A percentile compares a stretch with the other conserved stretches of the same genome.
Evolutionary conservation across 305 asterid species (phyloP).

Genomic region (Fraxinus xanthoxyloides): DNA sequence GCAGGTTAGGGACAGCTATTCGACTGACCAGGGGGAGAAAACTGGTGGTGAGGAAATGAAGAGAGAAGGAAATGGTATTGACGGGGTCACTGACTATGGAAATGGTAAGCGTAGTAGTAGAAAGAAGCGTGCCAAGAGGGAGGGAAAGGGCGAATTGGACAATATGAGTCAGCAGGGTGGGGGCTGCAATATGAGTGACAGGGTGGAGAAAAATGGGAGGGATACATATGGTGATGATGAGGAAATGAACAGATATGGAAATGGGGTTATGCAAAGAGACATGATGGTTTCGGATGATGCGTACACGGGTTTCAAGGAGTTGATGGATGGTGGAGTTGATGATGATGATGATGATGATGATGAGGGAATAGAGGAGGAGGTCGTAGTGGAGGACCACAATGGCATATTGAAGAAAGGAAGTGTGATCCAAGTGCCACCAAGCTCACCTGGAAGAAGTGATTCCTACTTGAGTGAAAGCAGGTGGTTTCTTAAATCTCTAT

Average conservation of each 20-base stretch:
- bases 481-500: conserved; percentile 28
- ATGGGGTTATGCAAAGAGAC: conserved; percentile 32
- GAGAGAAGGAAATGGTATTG: not conserved
- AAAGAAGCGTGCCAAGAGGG: not conserved
- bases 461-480: conserved; percentile 91
- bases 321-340: conserved; percentile 46
- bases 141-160: not conserved
- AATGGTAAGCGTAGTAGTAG: not conserved
- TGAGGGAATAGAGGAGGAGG: conserved; percentile 29
- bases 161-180: conserved; percentile 34
- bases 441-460: conserved; percentile 43
- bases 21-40: not conserved
- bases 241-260: conserved; percentile 32
- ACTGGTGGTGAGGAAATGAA: not conserved
- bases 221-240: conserved; percentile 33
- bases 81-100: not conserved
- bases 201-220: conserved; percentile 26
- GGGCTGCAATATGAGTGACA: conserved; percentile 10
- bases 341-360: conserved; percentile 27
- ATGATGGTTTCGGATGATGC: conserved; percentile 29
- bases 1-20: not conserved
- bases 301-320: conserved; percentile 40
- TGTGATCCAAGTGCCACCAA: conserved; percentile 25
- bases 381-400: conserved; percentile 30
- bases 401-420: conserved; percentile 28